A percentile compares a stretch with the other conserved stretches of the same genome.
These are phyloP conservation scores for Lablab purpureus DNA, from an alignment of 306 rosid species.

Conservation along the genomic window DNA sequence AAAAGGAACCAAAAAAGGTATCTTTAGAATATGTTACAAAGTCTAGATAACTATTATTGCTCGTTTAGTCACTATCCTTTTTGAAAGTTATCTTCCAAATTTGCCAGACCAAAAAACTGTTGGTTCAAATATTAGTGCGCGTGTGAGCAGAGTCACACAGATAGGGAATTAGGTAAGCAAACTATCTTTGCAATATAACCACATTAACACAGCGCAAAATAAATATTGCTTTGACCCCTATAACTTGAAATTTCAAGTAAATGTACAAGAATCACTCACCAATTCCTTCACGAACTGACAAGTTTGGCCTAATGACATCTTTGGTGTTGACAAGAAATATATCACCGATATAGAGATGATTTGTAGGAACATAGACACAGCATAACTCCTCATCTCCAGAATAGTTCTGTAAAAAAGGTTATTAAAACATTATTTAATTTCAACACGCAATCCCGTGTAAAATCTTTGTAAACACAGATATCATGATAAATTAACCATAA, in stretches of 20 bases:
- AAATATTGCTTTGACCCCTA: neutral
- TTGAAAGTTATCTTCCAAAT: neutral
- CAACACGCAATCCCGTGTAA: constrained; percentile 1
- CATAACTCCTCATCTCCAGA: constrained; percentile 89
- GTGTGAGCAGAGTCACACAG: neutral
- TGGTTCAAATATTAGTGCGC: neutral
- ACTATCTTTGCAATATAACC: neutral
- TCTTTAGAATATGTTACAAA: neutral
- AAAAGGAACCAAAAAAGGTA: neutral
- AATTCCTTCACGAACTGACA: constrained; percentile 94
- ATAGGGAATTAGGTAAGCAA: neutral
- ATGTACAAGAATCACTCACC: constrained; percentile 61
- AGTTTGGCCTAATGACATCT: constrained; percentile 86
- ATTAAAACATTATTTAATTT: neutral
- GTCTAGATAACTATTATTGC: no score
- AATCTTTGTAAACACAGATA: constrained; percentile 8
- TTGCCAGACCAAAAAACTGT: neutral
- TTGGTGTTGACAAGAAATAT: constrained; percentile 75
- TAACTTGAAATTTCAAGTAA: neutral
- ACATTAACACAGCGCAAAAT: neutral
- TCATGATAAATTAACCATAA: neutral
- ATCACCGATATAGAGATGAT: constrained; percentile 93
- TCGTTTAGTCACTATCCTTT: no score
- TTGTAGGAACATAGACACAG: constrained; percentile 93
- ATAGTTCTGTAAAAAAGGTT: constrained; percentile 60